These are phyloP conservation scores for Cryphonectria parasitica DNA, from an alignment of 2,329 filamentous ascomycete genomes.

Conservation along the genomic window DNA sequence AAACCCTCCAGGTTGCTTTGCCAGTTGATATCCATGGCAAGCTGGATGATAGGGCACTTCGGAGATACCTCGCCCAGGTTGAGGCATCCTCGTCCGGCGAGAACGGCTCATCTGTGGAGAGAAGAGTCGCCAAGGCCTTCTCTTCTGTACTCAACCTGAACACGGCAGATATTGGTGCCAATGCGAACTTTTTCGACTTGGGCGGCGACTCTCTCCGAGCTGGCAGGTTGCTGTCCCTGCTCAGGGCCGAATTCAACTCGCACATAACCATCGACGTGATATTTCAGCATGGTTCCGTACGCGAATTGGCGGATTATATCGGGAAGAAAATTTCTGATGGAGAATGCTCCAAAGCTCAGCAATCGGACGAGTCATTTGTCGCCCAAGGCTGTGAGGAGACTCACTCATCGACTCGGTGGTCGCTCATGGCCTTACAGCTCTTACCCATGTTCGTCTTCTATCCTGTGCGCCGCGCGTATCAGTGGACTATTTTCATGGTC, in stretches of 20 bases:
- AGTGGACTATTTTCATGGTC: constrained; percentile 58
- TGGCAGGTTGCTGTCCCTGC: constrained; percentile 53
- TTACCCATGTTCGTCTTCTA: constrained; percentile 54
- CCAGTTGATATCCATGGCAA: constrained; percentile 37
- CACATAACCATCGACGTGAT: constrained; percentile 55
- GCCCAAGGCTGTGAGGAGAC: constrained; percentile 35
- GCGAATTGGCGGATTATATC: constrained; percentile 39
- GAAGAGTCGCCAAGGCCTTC: constrained; percentile 49
- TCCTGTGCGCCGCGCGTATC: constrained; percentile 53
- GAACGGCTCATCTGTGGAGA: constrained; percentile 38
- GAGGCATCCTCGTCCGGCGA: background rate
- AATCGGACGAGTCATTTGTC: constrained; percentile 17
- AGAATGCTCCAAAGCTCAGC: background rate
- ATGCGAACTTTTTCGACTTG: constrained; percentile 55
- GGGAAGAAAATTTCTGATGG: constrained; percentile 3
- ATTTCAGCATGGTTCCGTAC: constrained; percentile 53
- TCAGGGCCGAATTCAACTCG: constrained; percentile 52
- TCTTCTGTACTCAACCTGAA: constrained; percentile 48
- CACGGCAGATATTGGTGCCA: constrained; percentile 42
- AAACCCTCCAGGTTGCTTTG: constrained; percentile 40
- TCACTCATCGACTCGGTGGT: constrained; percentile 53
- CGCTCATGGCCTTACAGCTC: constrained; percentile 55
- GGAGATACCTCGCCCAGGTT: constrained; percentile 4
- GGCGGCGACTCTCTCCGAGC: constrained; percentile 60
- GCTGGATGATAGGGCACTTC: constrained; percentile 18